Base-by-base conservation (phyloP, 257 asterid species). In the Petunia axillaris region DNA sequence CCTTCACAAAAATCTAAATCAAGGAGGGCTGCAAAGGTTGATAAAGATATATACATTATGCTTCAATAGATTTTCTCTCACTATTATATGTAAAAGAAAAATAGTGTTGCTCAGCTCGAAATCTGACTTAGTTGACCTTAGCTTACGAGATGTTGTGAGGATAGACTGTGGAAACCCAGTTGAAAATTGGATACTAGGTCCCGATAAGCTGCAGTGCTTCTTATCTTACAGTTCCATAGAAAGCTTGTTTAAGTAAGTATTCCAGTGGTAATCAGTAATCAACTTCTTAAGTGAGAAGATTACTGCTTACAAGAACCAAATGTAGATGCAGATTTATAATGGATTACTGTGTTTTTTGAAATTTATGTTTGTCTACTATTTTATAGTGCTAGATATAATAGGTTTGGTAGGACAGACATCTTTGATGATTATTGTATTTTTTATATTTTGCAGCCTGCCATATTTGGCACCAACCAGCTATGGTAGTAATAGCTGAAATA, bases 1-100 rank as follows among this genome's bases (percentile, higher is more conserved):
- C 82, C 76, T 16, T 90, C 85, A 59, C 85, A 39, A 66, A 88
- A 90, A 83, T 90, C 96, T 2, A 86, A 91, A 65, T 89, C 97
- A 59, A 80, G 81, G 84, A 88, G 90, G 86, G 83, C 57, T 43
- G 40, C 84, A 25, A 89, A 85, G 93, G 97, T 92, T 13, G 59
- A 54, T 54, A 54, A 54, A 54, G 1, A 54, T 54, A 15, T 54
- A 54, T 10, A 54, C 25, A 13, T n/a, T 54, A 1, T 13, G 59
- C 16, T 54, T 54, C 59, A 54, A 6, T 54, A 54, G 16, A 10
- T 54, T 54, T 54, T 0, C 15, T 54, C 59, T 54, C 16, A 54
- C 57, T 1, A 53, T 53, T 53, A 11, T 53, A 53, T 3, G 6
- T 54, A 13, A 54, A 54, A 54, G 59, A 5, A 53, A 52, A 52